Percentiles rank a stretch among this genome's conserved stretches.
phyloP scores from a whole-genome alignment of 1,284 basidiomycete genomes.

The Sanghuangporus weigelae region DNA sequence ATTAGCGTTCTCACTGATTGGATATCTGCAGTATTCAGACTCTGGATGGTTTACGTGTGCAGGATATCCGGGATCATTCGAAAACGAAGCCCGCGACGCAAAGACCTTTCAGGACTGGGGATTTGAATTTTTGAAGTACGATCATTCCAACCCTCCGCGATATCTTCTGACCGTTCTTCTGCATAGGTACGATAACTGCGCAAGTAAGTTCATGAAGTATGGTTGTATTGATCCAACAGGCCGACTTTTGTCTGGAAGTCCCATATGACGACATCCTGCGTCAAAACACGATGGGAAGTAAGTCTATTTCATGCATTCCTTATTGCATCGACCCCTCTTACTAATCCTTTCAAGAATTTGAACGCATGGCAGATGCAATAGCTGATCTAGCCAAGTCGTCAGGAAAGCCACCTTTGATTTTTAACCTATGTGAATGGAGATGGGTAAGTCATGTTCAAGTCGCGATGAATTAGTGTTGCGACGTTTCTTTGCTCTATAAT shows the following conservation, averaged over 20 bases:
- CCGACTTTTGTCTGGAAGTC: constrained; percentile 28
- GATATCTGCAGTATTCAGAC: constrained; percentile 38
- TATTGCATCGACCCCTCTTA: background rate
- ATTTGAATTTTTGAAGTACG: constrained; percentile 47
- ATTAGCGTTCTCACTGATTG: background rate
- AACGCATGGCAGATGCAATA: constrained; percentile 45
- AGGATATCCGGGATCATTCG: constrained; percentile 46
- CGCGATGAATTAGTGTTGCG: background rate
- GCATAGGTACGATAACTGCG: constrained; percentile 47
- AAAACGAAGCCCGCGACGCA: constrained; percentile 42
- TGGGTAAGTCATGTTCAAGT: constrained; percentile 32
- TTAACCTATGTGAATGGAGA: constrained; percentile 51
- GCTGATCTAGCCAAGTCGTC: constrained; percentile 33
- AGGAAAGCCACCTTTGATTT: constrained; percentile 38
- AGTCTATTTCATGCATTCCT: constrained; percentile 20
- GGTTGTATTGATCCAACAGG: background rate
- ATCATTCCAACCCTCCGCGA: background rate
- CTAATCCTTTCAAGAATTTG: constrained; percentile 34
- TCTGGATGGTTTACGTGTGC: constrained; percentile 51
- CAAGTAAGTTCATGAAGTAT: constrained; percentile 28
- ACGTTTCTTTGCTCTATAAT: background rate
- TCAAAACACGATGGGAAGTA: constrained; percentile 44
- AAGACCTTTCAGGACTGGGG: constrained; percentile 46
- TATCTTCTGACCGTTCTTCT: background rate
- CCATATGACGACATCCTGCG: constrained; percentile 43